Evolutionary conservation across 306 rosid genomes (phyloP).

Genomic region (Hippophae rhamnoides): DNA sequence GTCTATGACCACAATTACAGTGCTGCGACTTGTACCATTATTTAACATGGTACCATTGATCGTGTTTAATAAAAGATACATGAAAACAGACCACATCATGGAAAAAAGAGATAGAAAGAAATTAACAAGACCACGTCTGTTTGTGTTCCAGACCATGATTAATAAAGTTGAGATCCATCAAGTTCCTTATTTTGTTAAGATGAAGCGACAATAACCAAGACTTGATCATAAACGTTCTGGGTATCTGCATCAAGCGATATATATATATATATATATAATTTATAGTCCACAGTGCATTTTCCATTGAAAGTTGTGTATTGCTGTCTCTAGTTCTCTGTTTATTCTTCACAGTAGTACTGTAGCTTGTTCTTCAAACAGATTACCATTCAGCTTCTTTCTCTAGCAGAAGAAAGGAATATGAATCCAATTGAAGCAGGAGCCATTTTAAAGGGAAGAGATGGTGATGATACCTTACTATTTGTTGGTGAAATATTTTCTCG

Average conservation of each 20-base stretch:
- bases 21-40: too few relatives aligned
- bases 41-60: too few relatives aligned
- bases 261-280: too few relatives aligned
- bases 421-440: conserved; percentile 18
- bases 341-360: conserved; percentile 43
- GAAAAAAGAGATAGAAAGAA: too few relatives aligned
- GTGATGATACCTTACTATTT: conserved; percentile 47
- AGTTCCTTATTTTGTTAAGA: conserved; percentile 1
- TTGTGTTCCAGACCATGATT: too few relatives aligned
- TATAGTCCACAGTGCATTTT: not conserved
- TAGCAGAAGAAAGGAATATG: conserved; percentile 44
- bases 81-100: too few relatives aligned
- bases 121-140: too few relatives aligned
- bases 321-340: conserved; percentile 13
- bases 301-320: conserved; percentile 1
- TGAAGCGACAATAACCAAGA: not conserved
- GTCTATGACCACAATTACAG: too few relatives aligned
- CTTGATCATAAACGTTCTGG: too few relatives aligned
- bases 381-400: conserved; percentile 61
- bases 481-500: conserved; percentile 80
- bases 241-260: too few relatives aligned
- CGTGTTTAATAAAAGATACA: too few relatives aligned
- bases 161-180: too few relatives aligned
- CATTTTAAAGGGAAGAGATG: conserved; percentile 15
- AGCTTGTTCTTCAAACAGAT: conserved; percentile 78